Evolutionary conservation across 2,329 filamentous ascomycete genomes (phyloP), one percentile per base, ranked within the genome.

Genomic region (Fusarium chlamydosporum): DNA sequence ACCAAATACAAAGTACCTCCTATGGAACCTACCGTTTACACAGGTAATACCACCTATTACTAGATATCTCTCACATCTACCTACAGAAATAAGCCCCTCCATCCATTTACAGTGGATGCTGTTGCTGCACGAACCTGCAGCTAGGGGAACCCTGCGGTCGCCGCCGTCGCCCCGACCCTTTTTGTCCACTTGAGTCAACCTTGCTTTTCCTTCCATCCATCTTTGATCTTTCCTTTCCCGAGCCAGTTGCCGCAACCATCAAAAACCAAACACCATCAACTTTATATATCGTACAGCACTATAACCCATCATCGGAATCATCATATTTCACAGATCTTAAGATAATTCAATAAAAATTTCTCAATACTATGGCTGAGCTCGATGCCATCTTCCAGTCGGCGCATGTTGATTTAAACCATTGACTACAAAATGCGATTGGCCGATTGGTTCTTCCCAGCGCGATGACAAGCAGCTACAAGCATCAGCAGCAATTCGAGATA

Each of bases 141-240:
- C 57, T 64, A 59, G 60, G 38, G 51, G 54, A 70, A 70, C 67
- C 67, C 62, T 70, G 61, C 65, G 65, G 65, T 56, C 55, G 65
- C 48, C 65, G 43, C 61, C 66, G 61, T 70, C 66, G 52, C 61
- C 57, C 61, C 66, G 61, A 59, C 61, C 66, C 56, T 70, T 70
- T 70, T 69, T 58, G 66, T 59, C 45, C 52, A 67, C 53, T 59
- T 57, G 52, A 65, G 48, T 54, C 50, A 50, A 35, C 61, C 52
- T 64, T 51, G 34, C 47, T 31, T 51, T 51, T 40, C 47, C 16
- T 51, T 40, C 47, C 16, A 13, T 51, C 60, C 34, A 67, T 60
- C 54, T 33, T 23, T 23, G 3, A 68, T 61, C 16, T 34, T 43
- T 31, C 35, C 23, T 50, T 38, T 51, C n/a, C 23, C 23, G 34